Percentiles rank a stretch among this genome's conserved stretches.
phyloP scores from a whole-genome alignment of 1,284 basidiomycete genomes.

The Heliocybe sulcata region DNA sequence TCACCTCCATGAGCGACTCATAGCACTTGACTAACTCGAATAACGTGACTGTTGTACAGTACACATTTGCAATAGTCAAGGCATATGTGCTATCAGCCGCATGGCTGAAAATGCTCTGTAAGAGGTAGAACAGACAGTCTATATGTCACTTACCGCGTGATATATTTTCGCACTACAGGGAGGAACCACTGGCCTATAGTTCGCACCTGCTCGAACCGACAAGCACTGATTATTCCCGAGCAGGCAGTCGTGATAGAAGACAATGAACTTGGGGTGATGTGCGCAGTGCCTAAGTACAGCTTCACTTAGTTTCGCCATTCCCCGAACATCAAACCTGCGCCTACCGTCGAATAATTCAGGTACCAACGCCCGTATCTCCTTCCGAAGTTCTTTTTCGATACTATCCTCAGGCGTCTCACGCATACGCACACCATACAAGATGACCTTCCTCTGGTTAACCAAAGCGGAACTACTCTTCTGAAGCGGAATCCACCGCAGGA shows the following conservation, averaged over 20 bases:
- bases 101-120: conserved; percentile 5
- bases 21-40: conserved; percentile 58
- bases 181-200: conserved; percentile 63
- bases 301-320: background rate
- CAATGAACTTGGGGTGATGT: conserved; percentile 3
- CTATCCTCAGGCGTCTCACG: conserved; percentile 62
- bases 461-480: conserved; percentile 48
- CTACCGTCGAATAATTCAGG: conserved; percentile 64
- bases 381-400: conserved; percentile 60
- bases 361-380: conserved; percentile 55
- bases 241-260: conserved; percentile 38
- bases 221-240: conserved; percentile 37
- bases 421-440: conserved; percentile 57
- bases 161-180: conserved; percentile 49
- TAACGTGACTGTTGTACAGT: conserved; percentile 49
- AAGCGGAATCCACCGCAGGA: conserved; percentile 64
- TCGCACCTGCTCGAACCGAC: conserved; percentile 65
- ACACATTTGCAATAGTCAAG: conserved; percentile 21
- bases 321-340: conserved; percentile 6
- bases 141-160: conserved; percentile 32
- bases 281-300: background rate
- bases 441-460: conserved; percentile 58
- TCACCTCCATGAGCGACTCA: conserved; percentile 59
- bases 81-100: background rate
- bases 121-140: background rate